Evolutionary conservation across 2,329 filamentous ascomycete genomes (phyloP).

Genomic region (Fusarium torulosum): DNA sequence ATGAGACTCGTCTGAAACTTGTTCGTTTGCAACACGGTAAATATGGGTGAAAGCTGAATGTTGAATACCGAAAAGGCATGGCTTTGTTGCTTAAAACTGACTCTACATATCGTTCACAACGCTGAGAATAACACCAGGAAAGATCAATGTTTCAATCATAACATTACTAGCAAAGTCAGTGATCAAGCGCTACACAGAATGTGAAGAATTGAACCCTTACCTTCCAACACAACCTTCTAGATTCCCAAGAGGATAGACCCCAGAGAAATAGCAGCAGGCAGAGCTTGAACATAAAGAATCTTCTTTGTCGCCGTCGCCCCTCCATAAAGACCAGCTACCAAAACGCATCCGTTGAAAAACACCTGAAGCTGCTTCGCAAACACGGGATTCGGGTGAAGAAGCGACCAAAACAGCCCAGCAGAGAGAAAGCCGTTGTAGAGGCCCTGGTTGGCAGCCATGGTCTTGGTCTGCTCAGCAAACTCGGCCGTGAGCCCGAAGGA

Average conservation of each 20-base stretch:
- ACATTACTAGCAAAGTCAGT: slow-evolving; percentile 11
- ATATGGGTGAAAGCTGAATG: not conserved
- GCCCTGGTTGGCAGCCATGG: slow-evolving; percentile 64
- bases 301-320: slow-evolving; percentile 55
- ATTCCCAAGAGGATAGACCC: slow-evolving; percentile 47
- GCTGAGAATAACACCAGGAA: not conserved
- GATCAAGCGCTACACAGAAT: not conserved
- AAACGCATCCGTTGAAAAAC: slow-evolving; percentile 63
- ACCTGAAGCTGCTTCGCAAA: slow-evolving; percentile 59
- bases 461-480: slow-evolving; percentile 59
- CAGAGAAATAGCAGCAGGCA: slow-evolving; percentile 49
- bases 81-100: rapidly evolving
- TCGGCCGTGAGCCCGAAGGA: slow-evolving; percentile 60
- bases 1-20: not conserved
- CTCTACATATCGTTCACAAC: not conserved
- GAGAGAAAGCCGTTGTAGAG: slow-evolving; percentile 67
- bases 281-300: slow-evolving; percentile 60
- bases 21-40: not conserved
- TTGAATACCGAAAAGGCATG: not conserved
- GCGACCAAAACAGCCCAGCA: slow-evolving; percentile 61
- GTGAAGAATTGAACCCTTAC: not conserved
- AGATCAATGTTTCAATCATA: not conserved
- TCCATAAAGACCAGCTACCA: slow-evolving; percentile 61
- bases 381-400: slow-evolving; percentile 59
- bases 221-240: not conserved